Conservation (phyloP, 108 stramenopile species). For the Discostella pseudostelligera region DNA sequence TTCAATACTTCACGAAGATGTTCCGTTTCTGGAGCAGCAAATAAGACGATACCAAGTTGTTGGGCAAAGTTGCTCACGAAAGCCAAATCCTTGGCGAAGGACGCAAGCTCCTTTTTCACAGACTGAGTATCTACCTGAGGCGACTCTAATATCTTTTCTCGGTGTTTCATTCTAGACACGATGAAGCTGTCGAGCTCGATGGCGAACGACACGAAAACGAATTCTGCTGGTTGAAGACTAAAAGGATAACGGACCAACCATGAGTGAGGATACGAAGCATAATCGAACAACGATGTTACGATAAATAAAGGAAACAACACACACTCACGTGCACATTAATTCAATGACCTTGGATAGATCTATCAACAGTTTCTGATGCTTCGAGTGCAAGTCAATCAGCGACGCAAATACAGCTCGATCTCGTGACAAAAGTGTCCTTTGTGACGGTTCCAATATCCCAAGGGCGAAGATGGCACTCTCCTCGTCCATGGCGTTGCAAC, state of each 20-base stretch:
- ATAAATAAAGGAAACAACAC: not conserved
- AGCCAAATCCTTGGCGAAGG: slow-evolving; percentile 59
- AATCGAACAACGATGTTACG: not conserved
- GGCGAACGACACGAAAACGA: slow-evolving; percentile 82
- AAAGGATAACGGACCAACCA: slow-evolving; percentile 18
- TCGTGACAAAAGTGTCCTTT: slow-evolving; percentile 55
- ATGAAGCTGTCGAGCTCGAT: slow-evolving; percentile 75
- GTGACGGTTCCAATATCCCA: slow-evolving; percentile 57
- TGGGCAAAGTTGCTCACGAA: slow-evolving; percentile 84
- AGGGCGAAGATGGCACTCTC: slow-evolving; percentile 66
- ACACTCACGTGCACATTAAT: slow-evolving; percentile 22
- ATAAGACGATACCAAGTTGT: slow-evolving; percentile 74
- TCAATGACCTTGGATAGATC: slow-evolving; percentile 75
- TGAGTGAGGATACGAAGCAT: not conserved
- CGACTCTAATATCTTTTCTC: slow-evolving; percentile 23
- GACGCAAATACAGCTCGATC: slow-evolving; percentile 80
- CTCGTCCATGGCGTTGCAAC: slow-evolving; percentile 58
- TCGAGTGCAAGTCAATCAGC: slow-evolving; percentile 69
- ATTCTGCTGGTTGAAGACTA: slow-evolving; percentile 81
- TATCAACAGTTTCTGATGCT: slow-evolving; percentile 60
- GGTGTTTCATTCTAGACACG: slow-evolving; percentile 16
- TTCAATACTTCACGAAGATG: slow-evolving; percentile 59
- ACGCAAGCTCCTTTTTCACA: slow-evolving; percentile 32
- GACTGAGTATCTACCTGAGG: slow-evolving; percentile 28
- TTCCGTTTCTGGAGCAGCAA: slow-evolving; percentile 68